Conservation (phyloP, 371 early-diverging fungal species). For the Blastocladiella emersonii region DNA sequence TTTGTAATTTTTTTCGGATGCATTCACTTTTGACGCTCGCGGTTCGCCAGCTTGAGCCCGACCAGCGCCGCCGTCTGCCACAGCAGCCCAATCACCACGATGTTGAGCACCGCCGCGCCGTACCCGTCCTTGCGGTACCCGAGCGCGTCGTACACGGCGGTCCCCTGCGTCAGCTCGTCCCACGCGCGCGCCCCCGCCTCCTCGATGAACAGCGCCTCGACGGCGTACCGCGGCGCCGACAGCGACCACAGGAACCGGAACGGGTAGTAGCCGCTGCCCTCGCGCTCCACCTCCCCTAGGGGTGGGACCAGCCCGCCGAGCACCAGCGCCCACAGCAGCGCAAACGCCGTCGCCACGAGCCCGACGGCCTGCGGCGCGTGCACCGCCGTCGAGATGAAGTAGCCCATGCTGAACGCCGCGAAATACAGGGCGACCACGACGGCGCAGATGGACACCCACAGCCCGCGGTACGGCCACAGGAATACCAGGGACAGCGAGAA, state of each 20-base stretch:
- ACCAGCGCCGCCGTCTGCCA: background rate
- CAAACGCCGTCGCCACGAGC: background rate
- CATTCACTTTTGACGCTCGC: background rate
- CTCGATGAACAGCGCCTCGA: background rate
- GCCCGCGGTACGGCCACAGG: slow-evolving; percentile 15
- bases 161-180: background rate
- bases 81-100: background rate
- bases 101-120: background rate
- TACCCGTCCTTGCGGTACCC: background rate
- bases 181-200: background rate
- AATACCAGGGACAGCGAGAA: slow-evolving; percentile 29
- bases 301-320: background rate
- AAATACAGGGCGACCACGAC: slow-evolving; percentile 13
- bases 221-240: background rate
- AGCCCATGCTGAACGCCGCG: slow-evolving; percentile 11
- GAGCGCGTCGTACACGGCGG: background rate
- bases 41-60: background rate
- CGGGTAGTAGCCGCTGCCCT: background rate
- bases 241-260: background rate
- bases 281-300: background rate
- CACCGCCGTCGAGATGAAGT: background rate
- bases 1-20: slow-evolving; percentile 12
- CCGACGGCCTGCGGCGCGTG: background rate
- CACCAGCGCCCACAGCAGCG: background rate
- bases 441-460: slow-evolving; percentile 1